A percentile compares a stretch with the other conserved stretches of the same genome.
Conservation (phyloP, 2,329 filamentous ascomycete species). For the Didymellaceae sp. region DNA sequence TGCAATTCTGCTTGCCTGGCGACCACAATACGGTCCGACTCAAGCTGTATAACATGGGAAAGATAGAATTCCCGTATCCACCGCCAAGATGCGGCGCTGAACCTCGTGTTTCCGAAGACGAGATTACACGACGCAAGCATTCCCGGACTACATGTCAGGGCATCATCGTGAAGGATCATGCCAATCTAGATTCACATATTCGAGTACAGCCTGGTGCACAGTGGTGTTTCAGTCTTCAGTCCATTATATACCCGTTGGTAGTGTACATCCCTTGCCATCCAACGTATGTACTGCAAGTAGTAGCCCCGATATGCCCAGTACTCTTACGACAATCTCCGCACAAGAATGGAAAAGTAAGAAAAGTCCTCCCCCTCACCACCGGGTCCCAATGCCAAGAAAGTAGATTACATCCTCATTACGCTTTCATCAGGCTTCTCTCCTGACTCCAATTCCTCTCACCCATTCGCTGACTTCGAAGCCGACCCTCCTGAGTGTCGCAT, state of each 20-base stretch:
- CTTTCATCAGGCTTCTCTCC: conserved; percentile 3
- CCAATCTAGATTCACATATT: no score
- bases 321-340: not conserved
- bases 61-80: no score
- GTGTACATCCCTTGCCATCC: not conserved
- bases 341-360: not conserved
- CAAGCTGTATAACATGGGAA: no score
- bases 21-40: no score
- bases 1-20: no score
- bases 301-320: not conserved
- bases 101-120: no score
- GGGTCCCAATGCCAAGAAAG: not conserved
- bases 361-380: not conserved
- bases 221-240: not conserved
- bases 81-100: no score
- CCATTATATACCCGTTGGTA: not conserved
- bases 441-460: conserved; percentile 54
- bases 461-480: conserved; percentile 90
- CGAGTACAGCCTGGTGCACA: no score
- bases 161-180: no score
- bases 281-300: conserved; percentile 4
- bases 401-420: not conserved
- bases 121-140: no score
- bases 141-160: no score
- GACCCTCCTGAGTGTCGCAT: conserved; percentile 70